Conservation (phyloP, 2,329 filamentous ascomycete species). For the Epicoccum nigrum region DNA sequence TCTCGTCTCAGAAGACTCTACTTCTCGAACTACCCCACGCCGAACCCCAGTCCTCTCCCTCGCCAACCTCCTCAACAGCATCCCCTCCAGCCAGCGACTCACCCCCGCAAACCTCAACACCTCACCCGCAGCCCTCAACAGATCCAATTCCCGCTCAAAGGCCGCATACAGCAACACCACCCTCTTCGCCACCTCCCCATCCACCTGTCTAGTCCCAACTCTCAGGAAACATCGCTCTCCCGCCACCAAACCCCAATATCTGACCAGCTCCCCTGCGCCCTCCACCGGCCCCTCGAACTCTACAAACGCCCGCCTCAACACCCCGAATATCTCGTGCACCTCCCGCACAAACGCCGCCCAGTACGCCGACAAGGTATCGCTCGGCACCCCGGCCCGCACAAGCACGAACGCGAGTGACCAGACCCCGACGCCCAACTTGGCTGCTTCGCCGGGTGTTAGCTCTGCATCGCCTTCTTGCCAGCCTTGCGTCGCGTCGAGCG, state of each 20-base stretch:
- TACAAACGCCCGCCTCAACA: background rate
- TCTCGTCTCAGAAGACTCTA: background rate
- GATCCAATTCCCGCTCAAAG: conserved; percentile 1
- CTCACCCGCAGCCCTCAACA: background rate
- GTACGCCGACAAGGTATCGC: background rate
- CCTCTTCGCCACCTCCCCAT: background rate
- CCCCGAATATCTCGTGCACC: background rate
- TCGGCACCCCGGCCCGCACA: background rate
- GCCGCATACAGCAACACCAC: background rate
- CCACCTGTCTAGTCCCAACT: background rate
- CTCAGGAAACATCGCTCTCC: background rate
- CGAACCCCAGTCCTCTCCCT: background rate
- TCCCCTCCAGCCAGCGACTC: conserved; percentile 4
- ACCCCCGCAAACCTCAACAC: background rate
- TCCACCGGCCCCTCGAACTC: background rate
- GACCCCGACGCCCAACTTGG: background rate
- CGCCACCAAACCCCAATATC: background rate
- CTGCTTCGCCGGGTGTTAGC: background rate
- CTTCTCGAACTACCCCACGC: too few species aligned
- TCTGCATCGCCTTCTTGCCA: background rate
- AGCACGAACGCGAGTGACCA: conserved; percentile 9
- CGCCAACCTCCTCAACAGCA: background rate
- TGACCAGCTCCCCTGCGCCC: background rate
- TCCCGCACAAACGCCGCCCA: background rate
- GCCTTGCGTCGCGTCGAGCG: background rate